Conservation (phyloP, 1,284 basidiomycete species). For the Malassezia obtusa region DNA sequence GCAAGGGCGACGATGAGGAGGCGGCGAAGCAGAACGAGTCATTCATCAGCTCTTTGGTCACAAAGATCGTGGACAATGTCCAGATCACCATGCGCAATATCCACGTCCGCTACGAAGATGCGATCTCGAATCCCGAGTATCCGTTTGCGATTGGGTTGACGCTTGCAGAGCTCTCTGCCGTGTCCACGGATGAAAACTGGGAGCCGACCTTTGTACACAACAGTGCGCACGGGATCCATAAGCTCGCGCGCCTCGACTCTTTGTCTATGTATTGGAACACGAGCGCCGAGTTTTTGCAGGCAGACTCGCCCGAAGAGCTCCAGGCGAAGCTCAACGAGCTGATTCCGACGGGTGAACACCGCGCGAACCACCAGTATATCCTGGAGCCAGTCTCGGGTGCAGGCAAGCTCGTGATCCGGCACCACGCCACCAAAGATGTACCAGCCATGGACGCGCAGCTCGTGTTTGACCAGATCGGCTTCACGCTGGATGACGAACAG, state of each 20-base stretch:
- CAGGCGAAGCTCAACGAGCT: constrained; percentile 68
- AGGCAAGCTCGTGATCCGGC: constrained; percentile 75
- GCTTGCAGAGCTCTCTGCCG: constrained; percentile 79
- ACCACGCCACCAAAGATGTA: constrained; percentile 58
- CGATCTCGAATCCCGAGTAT: constrained; percentile 85
- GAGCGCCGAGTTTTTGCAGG: constrained; percentile 71
- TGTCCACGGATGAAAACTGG: constrained; percentile 89
- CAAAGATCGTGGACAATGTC: constrained; percentile 90
- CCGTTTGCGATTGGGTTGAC: constrained; percentile 90
- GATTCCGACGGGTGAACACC: constrained; percentile 44
- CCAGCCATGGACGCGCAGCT: constrained; percentile 78
- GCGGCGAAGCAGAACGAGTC: constrained; percentile 68
- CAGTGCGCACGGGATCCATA: constrained; percentile 77
- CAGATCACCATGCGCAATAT: constrained; percentile 68
- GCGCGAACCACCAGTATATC: constrained; percentile 71
- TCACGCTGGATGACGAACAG: constrained; percentile 85
- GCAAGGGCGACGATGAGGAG: constrained; percentile 49
- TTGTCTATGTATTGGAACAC: constrained; percentile 94
- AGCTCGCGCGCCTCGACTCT: constrained; percentile 78
- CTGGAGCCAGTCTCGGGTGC: constrained; percentile 92
- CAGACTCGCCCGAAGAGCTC: constrained; percentile 57
- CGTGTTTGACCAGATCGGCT: constrained; percentile 85
- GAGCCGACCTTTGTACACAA: constrained; percentile 89
- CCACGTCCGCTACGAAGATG: constrained; percentile 83
- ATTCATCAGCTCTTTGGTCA: constrained; percentile 70